Evolutionary conservation across 495 filamentous ascomycete genomes (phyloP), one percentile per base, ranked within the genome.

Genomic region (Tuber indicum): DNA sequence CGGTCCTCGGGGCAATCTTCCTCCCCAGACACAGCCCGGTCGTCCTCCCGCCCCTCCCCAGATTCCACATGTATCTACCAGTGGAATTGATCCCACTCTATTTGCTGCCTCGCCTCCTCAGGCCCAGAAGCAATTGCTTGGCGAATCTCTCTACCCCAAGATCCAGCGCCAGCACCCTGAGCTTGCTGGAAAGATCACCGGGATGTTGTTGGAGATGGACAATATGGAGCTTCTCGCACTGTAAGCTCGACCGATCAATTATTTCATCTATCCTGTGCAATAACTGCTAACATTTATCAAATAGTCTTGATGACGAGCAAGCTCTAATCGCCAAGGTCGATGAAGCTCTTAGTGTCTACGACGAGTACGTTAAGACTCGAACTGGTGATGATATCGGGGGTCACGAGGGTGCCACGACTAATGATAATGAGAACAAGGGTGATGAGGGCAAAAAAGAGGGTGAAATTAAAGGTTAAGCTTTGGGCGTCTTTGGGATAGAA

Each of bases 191-290:
- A 99, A 99, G 91, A 98, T 99, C 84, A 99, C 96, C 77, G 96
- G 96, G 85, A 99, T 99, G 96, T 90, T 99, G 82, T 84, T 99
- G 81, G 96, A 99, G 89, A 99, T 99, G 96, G 96, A 98, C 78
- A 98, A 98, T 84, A 79, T 87, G 71, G 96, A 99, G 88, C 86
- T 99, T 78, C 86, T 99, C 83, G 92, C 91, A 85, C 88, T 99
- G 96, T 99, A 91, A 93, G 96, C 94, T 76, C 79, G 45, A 39
- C n/a, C 70, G 46, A 72, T 49, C 32, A 3, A 26, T 52, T 52
- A 66, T 66, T 14, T 10, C 6, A 62, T 32, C 58, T 36, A 66
- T 21, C 8, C 39, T 45, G 52, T 32, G 16, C 74, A 46, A 23
- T 75, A 41, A 76, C 26, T 58, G 44, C 69, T 81, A 80, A 82